Evolutionary conservation across 257 asterid species (phyloP), one percentile per base, ranked within the genome.

Genomic region (Rehmannia glutinosa): DNA sequence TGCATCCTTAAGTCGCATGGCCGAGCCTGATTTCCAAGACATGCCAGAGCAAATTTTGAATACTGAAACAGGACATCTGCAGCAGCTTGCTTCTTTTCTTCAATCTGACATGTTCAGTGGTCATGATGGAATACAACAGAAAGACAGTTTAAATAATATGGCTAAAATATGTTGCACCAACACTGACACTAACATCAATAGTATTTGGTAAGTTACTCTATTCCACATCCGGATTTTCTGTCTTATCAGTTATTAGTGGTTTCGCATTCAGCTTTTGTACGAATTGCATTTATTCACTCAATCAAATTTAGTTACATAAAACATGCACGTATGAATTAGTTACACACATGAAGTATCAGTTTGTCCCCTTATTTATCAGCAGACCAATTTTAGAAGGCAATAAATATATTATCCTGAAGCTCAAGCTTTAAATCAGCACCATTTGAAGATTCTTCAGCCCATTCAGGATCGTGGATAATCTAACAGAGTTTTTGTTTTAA

Each of bases 1-100:
- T 92, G 98, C 88, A 92, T 64, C 82, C 97, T 87, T 32, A 92
- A 56, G 82, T 92, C 98, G 64, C 98, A 92, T 21, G 98, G 98
- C 30, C 97, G 88, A 62, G 73, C 90, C 76, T 85, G 96, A 75
- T 84, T 80, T 20, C 98, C 98, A 30, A 92, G 78, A 66, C 90
- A 86, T 0, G 87, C 97, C 85, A 90, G 77, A 27, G 83, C 96
- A 79, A 92, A 92, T 66, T 77, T 87, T 47, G 98, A 92, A 78
- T 92, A 92, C 23, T 86, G 84, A 76, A 81, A 87, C 81, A 89
- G 59, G 60, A 87, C 98, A 83, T 92, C 97, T 16, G 97, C 91
- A 69, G 98, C 96, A 71, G 98, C 97, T 82, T 92, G 96, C 85
- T 84, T 92, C 87, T 84, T 87, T 71, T 86, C 96, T 72, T 87